Conservation (phyloP, 495 filamentous ascomycete genomes). For the Neurospora sublineolata region DNA sequence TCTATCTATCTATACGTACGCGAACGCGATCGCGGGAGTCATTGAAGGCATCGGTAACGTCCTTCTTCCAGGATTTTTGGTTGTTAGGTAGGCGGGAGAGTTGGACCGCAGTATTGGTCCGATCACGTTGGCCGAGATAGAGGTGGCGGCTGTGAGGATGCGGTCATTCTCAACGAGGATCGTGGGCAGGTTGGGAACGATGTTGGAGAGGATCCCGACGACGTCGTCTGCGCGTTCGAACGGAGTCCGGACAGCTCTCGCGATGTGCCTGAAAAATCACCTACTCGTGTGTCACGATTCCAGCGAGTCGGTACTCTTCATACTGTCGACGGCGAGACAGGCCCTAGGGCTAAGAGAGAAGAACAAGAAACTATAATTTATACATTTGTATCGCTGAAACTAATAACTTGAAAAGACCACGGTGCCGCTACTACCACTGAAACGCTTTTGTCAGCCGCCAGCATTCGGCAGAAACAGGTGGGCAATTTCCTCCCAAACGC, state of each 20-base stretch:
- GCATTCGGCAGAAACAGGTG: not conserved
- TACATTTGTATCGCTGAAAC: not conserved
- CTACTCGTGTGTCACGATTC: no score
- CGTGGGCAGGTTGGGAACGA: conserved; percentile 70
- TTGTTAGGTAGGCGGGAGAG: conserved; percentile 63
- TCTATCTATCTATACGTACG: not conserved
- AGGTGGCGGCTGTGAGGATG: conserved; percentile 62
- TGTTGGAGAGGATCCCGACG: conserved; percentile 62
- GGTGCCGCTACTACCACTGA: not conserved
- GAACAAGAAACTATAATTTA: not conserved
- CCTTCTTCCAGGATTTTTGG: conserved; percentile 86
- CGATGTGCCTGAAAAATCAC: no score
- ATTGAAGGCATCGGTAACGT: conserved; percentile 82
- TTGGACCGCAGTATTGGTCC: conserved; percentile 68
- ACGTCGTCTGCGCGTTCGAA: conserved; percentile 59
- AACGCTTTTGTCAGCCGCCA: not conserved
- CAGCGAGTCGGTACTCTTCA: no score
- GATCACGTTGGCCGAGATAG: conserved; percentile 73
- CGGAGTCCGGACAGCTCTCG: conserved; percentile 16
- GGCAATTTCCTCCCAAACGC: not conserved
- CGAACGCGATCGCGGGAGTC: conserved; percentile 42
- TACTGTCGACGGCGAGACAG: no score
- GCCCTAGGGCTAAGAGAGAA: not conserved
- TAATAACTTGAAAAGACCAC: not conserved
- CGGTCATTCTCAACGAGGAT: conserved; percentile 79